Percentiles rank a stretch among this genome's conserved stretches.
Evolutionary conservation across 805 yeast genomes (phyloP).

Genomic region (Pichia insulana): DNA sequence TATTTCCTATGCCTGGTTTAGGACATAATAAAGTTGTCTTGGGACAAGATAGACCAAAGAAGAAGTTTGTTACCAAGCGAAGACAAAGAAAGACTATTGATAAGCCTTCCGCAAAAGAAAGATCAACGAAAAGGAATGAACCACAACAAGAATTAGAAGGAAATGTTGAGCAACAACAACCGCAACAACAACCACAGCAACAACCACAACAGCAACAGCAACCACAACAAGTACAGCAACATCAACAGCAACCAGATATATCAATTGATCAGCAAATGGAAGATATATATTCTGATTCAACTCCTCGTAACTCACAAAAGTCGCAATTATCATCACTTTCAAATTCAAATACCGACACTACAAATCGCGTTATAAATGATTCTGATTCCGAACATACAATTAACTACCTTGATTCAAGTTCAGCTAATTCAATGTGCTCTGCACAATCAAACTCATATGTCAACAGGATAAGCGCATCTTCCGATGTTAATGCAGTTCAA

Average conservation of each 20-base stretch:
- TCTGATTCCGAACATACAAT: neutral
- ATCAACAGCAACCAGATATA: neutral
- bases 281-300: neutral
- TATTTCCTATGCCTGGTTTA: slow-evolving; percentile 22
- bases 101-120: neutral
- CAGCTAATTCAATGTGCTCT: neutral
- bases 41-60: slow-evolving; percentile 8
- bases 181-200: neutral
- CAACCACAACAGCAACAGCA: neutral
- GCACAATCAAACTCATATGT: neutral
- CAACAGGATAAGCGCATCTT: neutral
- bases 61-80: slow-evolving; percentile 11
- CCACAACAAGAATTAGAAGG: too few species aligned
- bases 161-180: neutral
- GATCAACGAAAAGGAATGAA: neutral
- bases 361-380: neutral
- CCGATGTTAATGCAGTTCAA: slow-evolving; percentile 10
- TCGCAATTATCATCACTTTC: neutral
- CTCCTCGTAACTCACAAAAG: neutral
- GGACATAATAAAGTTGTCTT: slow-evolving; percentile 13
- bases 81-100: slow-evolving; percentile 8
- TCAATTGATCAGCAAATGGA: too few species aligned
- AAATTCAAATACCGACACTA: neutral
- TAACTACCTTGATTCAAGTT: neutral
- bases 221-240: neutral